phyloP scores from a whole-genome alignment of 2,329 filamentous ascomycete genomes.

The Botrytis aclada region DNA sequence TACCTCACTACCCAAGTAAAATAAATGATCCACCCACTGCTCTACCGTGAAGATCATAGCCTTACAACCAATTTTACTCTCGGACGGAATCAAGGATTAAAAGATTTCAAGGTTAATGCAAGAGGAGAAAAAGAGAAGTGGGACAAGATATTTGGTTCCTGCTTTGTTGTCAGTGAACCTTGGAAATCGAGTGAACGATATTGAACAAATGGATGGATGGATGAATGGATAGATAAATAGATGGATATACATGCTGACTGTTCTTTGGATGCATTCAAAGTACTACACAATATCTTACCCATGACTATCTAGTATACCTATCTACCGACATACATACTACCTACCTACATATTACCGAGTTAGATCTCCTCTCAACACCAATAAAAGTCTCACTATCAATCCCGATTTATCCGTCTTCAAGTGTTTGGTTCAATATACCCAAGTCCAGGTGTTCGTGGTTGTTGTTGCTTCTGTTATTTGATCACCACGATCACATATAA shows the following conservation, averaged over 20 bases:
- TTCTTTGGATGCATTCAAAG: no score
- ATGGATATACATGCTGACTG: no score
- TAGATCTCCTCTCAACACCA: neutral
- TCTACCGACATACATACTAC: no score
- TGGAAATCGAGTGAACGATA: neutral
- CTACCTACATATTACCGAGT: no score
- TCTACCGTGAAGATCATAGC: neutral
- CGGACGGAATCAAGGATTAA: neutral
- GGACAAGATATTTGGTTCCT: neutral
- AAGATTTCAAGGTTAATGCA: neutral
- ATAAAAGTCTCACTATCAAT: neutral
- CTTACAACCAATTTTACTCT: neutral
- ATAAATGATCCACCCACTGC: neutral
- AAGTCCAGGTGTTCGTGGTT: neutral
- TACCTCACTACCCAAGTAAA: no score
- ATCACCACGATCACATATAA: no score
- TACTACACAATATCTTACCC: no score
- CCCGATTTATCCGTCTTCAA: neutral
- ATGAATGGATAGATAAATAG: no score
- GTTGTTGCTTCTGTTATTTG: neutral
- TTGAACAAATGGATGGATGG: no score
- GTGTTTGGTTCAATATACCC: neutral
- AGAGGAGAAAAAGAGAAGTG: slow-evolving; percentile 7
- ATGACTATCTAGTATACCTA: no score
- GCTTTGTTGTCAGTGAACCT: neutral